These are phyloP conservation scores for Hirschfeldia incana DNA, from an alignment of 345 rosid genomes.

Conservation along the genomic window DNA sequence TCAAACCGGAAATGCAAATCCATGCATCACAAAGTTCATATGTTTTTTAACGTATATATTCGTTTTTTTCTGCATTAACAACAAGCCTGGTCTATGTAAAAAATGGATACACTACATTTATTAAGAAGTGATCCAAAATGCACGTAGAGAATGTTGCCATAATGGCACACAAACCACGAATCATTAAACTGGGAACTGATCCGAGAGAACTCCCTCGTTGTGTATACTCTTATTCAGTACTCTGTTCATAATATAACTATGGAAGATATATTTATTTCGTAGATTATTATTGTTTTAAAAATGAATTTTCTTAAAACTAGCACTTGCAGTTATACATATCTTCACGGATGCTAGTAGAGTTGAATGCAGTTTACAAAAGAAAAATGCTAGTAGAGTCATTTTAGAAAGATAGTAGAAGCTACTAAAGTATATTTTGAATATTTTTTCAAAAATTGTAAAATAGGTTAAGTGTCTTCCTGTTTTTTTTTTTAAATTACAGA, in stretches of 20 bases:
- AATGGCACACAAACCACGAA: constrained; percentile 1
- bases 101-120: not conserved
- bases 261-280: not conserved
- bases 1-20: not conserved
- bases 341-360: not conserved
- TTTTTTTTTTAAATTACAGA: not conserved
- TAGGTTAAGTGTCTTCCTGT: no score
- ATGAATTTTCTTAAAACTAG: not conserved
- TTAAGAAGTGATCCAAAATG: not conserved
- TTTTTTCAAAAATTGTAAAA: no score
- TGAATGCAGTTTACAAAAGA: no score
- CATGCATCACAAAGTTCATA: not conserved
- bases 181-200: not conserved
- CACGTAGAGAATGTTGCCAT: not conserved
- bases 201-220: not conserved
- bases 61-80: not conserved
- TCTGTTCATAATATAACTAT: not conserved
- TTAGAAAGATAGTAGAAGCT: not conserved
- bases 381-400: not conserved
- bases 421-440: not conserved
- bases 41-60: not conserved
- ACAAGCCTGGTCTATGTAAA: not conserved
- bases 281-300: not conserved
- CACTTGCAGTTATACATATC: not conserved
- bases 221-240: not conserved